phyloP scores from a whole-genome alignment of 2,329 filamentous ascomycete species.

The Penicillium decumbens region DNA sequence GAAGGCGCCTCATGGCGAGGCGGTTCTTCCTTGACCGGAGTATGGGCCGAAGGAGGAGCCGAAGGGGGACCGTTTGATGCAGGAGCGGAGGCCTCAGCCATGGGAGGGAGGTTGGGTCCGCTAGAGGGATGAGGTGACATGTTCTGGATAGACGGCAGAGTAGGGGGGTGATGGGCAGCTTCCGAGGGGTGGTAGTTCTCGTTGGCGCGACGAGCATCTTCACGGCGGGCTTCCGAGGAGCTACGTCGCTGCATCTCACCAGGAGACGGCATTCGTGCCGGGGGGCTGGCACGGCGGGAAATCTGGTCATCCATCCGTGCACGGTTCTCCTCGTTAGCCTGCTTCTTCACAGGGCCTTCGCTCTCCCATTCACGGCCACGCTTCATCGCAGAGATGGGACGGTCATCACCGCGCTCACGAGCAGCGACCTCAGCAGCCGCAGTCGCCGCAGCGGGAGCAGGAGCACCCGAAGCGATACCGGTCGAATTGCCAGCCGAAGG shows the following conservation, averaged over 20 bases:
- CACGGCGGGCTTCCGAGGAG: slow-evolving; percentile 66
- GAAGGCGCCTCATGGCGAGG: slow-evolving; percentile 47
- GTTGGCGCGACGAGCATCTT: slow-evolving; percentile 65
- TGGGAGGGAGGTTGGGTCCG: slow-evolving; percentile 54
- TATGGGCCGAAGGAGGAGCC: slow-evolving; percentile 42
- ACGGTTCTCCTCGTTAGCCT: slow-evolving; percentile 80
- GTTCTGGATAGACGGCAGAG: slow-evolving; percentile 50
- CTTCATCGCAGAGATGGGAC: slow-evolving; percentile 78
- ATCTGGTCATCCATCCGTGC: slow-evolving; percentile 80
- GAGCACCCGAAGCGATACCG: slow-evolving; percentile 65
- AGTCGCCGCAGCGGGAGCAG: slow-evolving; percentile 60
- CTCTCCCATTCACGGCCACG: slow-evolving; percentile 90
- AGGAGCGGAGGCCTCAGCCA: slow-evolving; percentile 44
- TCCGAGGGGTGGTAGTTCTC: slow-evolving; percentile 89
- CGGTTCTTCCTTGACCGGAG: slow-evolving; percentile 56
- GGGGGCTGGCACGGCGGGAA: slow-evolving; percentile 65
- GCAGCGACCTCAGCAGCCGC: slow-evolving; percentile 65
- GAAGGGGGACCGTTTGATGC: slow-evolving; percentile 43
- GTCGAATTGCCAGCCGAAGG: slow-evolving; percentile 35
- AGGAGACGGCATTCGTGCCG: slow-evolving; percentile 57
- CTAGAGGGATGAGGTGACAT: slow-evolving; percentile 46
- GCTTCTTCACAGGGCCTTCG: slow-evolving; percentile 69
- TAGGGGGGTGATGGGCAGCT: slow-evolving; percentile 76
- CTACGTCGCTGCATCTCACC: slow-evolving; percentile 68
- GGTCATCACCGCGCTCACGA: slow-evolving; percentile 60